Percentiles rank a stretch among this genome's conserved stretches.
phyloP scores from a whole-genome alignment of 257 asterid genomes.

The Asclepias syriaca region DNA sequence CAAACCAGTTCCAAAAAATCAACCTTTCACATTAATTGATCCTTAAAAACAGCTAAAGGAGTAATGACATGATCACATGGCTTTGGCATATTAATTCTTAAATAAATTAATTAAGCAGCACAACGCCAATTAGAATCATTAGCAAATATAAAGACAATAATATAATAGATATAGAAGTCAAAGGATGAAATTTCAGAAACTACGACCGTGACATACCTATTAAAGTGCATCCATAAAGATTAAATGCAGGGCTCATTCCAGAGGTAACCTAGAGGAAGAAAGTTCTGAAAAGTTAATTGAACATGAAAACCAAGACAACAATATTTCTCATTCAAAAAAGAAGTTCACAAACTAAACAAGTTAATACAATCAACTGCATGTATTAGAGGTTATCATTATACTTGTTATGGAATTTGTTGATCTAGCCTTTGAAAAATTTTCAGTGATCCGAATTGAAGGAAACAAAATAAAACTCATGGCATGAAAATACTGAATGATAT shows the following conservation, averaged over 20 bases:
- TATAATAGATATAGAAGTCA: neutral
- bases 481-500: too few species aligned
- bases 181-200: neutral
- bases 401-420: neutral
- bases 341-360: neutral
- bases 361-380: neutral
- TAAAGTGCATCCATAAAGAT: conserved; percentile 71
- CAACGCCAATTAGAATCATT: neutral
- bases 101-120: neutral
- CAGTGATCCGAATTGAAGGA: too few species aligned
- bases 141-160: neutral
- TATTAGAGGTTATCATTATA: neutral
- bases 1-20: neutral
- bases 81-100: neutral
- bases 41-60: neutral
- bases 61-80: neutral
- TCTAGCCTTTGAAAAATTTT: neutral
- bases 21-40: neutral
- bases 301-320: neutral
- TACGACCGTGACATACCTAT: conserved; percentile 42
- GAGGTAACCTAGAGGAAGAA: conserved; percentile 59
- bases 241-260: conserved; percentile 88
- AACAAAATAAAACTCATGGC: too few species aligned
- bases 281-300: conserved; percentile 6
- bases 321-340: neutral